A percentile compares a stretch with the other conserved stretches of the same genome.
phyloP scores from a whole-genome alignment of 2,329 filamentous ascomycete genomes.

The Sclerotinia subarctica region DNA sequence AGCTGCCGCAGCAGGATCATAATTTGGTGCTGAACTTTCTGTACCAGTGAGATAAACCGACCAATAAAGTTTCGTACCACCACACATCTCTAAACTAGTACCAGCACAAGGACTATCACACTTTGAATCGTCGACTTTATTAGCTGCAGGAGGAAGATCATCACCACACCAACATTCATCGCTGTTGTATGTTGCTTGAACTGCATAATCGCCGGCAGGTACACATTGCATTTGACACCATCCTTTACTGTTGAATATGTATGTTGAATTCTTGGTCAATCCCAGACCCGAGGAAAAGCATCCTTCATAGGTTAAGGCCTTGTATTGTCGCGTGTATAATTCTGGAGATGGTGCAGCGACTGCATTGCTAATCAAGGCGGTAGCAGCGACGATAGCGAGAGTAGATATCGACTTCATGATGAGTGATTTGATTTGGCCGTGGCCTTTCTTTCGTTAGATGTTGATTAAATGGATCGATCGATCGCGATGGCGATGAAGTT shows the following conservation, averaged over 20 bases:
- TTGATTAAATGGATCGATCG: neutral
- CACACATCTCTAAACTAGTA: constrained; percentile 35
- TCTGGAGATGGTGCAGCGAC: constrained; percentile 22
- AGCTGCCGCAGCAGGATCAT: constrained; percentile 21
- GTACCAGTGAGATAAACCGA: constrained; percentile 35
- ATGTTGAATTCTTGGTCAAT: constrained; percentile 32
- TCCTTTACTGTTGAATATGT: constrained; percentile 34
- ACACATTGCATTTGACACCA: constrained; percentile 32
- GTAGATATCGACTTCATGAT: constrained; percentile 32
- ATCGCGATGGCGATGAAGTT: neutral
- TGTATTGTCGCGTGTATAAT: constrained; percentile 4
- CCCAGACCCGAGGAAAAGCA: constrained; percentile 34
- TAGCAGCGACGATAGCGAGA: constrained; percentile 26
- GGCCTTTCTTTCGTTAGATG: constrained; percentile 19
- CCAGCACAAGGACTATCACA: constrained; percentile 35
- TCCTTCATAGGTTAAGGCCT: constrained; percentile 26
- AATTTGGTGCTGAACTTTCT: constrained; percentile 24
- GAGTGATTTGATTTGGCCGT: constrained; percentile 29
- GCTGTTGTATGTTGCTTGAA: constrained; percentile 31
- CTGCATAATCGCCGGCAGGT: constrained; percentile 20
- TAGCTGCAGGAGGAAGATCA: constrained; percentile 29
- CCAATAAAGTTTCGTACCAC: constrained; percentile 28
- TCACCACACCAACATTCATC: constrained; percentile 37
- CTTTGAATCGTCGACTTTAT: constrained; percentile 25
- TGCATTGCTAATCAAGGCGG: constrained; percentile 25